Conservation (phyloP, 2,329 filamentous ascomycete species). For the Aschersonia sp. region DNA sequence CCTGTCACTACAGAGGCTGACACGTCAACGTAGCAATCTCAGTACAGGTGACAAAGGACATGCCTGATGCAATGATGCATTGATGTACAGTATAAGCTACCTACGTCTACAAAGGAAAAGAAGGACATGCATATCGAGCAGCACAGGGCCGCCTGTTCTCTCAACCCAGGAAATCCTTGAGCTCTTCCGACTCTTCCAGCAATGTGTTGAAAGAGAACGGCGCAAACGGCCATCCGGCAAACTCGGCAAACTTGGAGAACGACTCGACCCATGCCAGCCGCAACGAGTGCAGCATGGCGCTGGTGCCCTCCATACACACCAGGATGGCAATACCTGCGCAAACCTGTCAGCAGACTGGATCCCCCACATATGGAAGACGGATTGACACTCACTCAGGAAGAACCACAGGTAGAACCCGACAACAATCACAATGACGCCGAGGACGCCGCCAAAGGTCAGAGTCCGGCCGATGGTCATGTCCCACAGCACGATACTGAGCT, state of each 20-base stretch:
- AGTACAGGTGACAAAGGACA: neutral
- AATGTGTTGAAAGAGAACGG: constrained; percentile 79
- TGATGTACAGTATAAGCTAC: constrained; percentile 16
- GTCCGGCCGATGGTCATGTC: constrained; percentile 80
- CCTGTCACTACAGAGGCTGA: too few relatives aligned
- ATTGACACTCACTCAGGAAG: constrained; percentile 40
- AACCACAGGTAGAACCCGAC: constrained; percentile 84
- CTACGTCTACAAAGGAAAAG: constrained; percentile 15
- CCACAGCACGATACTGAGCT: constrained; percentile 93
- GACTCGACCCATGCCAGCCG: constrained; percentile 94
- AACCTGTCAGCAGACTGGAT: constrained; percentile 10
- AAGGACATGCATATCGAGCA: constrained; percentile 5
- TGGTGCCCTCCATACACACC: constrained; percentile 91
- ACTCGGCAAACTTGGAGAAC: constrained; percentile 95
- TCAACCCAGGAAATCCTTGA: constrained; percentile 39
- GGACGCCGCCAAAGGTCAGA: constrained; percentile 48
- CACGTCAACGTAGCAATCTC: too few relatives aligned
- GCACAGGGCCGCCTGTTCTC: constrained; percentile 2
- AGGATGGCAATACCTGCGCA: constrained; percentile 41
- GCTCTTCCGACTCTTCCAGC: constrained; percentile 65
- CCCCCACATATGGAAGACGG: neutral
- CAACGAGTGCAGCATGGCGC: constrained; percentile 86
- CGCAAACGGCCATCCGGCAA: constrained; percentile 72
- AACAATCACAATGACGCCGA: constrained; percentile 69
- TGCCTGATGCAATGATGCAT: neutral